phyloP scores from a whole-genome alignment of 1,139 yeast species.

The Ashbya aceris region DNA sequence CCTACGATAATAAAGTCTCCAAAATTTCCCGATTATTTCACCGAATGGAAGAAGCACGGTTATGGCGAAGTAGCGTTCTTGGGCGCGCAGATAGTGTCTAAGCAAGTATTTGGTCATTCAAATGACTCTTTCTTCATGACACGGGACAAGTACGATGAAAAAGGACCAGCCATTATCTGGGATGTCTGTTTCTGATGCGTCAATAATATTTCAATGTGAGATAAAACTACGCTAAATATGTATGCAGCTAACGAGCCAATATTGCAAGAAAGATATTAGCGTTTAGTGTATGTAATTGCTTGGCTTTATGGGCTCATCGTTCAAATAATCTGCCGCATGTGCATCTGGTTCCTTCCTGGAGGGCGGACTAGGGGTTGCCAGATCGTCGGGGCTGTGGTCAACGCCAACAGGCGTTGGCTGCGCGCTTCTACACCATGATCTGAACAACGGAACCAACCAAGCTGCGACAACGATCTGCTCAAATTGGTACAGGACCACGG shows the following conservation, averaged over 20 bases:
- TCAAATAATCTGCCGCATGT: too few species aligned
- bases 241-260: too few species aligned
- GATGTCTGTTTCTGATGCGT: conserved; percentile 32
- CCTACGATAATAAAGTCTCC: conserved; percentile 65
- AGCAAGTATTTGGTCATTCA: conserved; percentile 63
- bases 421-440: conserved; percentile 43
- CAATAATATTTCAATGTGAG: too few species aligned
- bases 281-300: too few species aligned
- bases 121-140: conserved; percentile 64
- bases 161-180: conserved; percentile 63
- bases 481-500: conserved; percentile 75
- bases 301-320: too few species aligned
- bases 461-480: conserved; percentile 79
- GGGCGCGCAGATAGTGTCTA: conserved; percentile 83
- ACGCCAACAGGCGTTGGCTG: too few species aligned
- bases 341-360: too few species aligned
- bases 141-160: conserved; percentile 63
- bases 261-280: too few species aligned
- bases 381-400: too few species aligned
- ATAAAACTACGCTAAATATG: too few species aligned
- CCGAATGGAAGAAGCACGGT: conserved; percentile 86
- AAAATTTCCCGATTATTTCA: conserved; percentile 82
- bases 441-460: conserved; percentile 53
- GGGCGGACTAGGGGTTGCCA: too few species aligned
- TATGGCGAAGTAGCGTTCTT: conserved; percentile 70